Conservation (phyloP, 192 early-diverging fungal genomes). For the Coemansia sp. region DNA sequence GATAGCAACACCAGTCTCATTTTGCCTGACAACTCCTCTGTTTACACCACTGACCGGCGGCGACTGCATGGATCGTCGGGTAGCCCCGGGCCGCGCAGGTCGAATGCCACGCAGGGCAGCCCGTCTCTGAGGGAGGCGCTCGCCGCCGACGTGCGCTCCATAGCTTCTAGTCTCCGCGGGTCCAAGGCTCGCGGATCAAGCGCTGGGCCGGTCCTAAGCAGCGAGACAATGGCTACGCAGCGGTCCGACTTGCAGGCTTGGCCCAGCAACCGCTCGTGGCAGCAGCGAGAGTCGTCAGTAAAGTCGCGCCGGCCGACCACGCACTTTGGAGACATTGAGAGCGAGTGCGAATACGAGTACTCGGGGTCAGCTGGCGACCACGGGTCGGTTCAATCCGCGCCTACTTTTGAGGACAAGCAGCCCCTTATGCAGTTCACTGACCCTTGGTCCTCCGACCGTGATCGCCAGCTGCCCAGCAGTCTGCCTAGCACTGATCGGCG, state of each 20-base stretch:
- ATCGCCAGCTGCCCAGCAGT: conserved; percentile 16
- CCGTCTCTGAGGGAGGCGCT: conserved; percentile 39
- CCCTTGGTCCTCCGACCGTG: conserved; percentile 48
- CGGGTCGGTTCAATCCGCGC: conserved; percentile 35
- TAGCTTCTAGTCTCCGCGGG: conserved; percentile 41
- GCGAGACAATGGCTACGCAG: conserved; percentile 13
- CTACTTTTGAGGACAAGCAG: conserved; percentile 24
- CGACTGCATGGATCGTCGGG: conserved; percentile 37
- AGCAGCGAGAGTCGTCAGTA: conserved; percentile 40
- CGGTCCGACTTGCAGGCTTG: conserved; percentile 22
- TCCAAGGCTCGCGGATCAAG: conserved; percentile 36
- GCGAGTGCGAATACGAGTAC: conserved; percentile 26
- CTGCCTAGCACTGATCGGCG: neutral
- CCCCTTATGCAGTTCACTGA: conserved; percentile 45
- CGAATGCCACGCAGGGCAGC: conserved; percentile 26
- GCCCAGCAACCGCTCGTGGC: conserved; percentile 31
- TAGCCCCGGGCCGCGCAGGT: conserved; percentile 19
- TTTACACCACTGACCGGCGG: conserved; percentile 21
- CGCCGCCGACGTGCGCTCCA: conserved; percentile 34
- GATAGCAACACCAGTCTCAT: conserved; percentile 8
- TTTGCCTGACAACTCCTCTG: conserved; percentile 10
- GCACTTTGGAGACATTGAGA: conserved; percentile 26
- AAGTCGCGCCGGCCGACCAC: conserved; percentile 39
- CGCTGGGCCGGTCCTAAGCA: conserved; percentile 23
- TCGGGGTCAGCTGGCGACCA: conserved; percentile 26